Conservation (phyloP, 192 early-diverging fungal species). For the Pilobolus umbonatus region DNA sequence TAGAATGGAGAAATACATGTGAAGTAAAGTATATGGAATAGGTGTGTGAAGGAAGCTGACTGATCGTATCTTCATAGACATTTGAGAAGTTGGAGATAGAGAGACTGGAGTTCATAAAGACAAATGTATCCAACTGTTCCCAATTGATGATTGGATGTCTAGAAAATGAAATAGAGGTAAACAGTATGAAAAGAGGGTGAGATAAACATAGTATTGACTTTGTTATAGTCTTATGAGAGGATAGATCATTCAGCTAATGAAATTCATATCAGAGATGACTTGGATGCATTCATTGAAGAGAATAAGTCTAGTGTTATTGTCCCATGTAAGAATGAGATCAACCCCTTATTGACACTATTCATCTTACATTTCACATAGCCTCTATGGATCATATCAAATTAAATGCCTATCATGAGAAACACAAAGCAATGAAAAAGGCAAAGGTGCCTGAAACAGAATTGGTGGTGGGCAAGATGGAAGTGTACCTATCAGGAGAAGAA, state of each 20-base stretch:
- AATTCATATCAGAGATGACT: slow-evolving; percentile 8
- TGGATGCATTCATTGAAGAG: slow-evolving; percentile 4
- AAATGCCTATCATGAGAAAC: neutral
- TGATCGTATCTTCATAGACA: neutral
- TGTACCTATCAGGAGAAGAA: slow-evolving; percentile 1
- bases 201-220: neutral
- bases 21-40: slow-evolving; percentile 12
- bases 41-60: too few species aligned
- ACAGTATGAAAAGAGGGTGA: neutral
- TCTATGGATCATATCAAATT: slow-evolving; percentile 7
- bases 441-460: neutral
- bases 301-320: slow-evolving; percentile 12
- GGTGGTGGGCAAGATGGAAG: slow-evolving; percentile 7
- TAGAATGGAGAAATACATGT: slow-evolving; percentile 4
- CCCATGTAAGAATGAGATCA: neutral
- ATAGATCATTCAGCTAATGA: neutral
- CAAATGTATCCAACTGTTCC: slow-evolving; percentile 6
- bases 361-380: neutral
- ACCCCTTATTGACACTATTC: neutral
- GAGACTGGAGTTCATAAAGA: slow-evolving; percentile 2
- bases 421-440: neutral
- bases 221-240: slow-evolving; percentile 2
- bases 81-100: slow-evolving; percentile 14
- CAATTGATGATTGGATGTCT: neutral
- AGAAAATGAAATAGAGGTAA: slow-evolving; percentile 11